These are phyloP conservation scores for Candida piceae DNA, from an alignment of 805 yeast genomes.

Conservation along the genomic window DNA sequence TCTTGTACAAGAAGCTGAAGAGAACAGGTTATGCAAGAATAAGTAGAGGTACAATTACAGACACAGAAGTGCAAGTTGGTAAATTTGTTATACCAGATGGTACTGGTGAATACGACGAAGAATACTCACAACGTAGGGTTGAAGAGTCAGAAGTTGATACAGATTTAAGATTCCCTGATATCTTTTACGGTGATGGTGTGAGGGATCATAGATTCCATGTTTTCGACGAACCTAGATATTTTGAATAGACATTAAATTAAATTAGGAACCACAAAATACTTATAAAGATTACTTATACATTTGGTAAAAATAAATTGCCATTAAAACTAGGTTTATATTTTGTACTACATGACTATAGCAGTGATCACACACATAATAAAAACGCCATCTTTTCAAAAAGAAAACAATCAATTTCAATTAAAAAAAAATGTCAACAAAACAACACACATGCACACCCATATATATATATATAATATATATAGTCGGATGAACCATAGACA, in stretches of 20 bases:
- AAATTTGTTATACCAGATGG: conserved; percentile 61
- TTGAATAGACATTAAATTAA: conserved; percentile 24
- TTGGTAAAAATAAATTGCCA: too few relatives aligned
- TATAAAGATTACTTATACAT: too few relatives aligned
- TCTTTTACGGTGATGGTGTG: conserved; percentile 85
- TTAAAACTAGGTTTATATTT: too few relatives aligned
- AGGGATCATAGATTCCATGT: conserved; percentile 94
- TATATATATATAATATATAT: too few relatives aligned
- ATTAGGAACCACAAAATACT: too few relatives aligned
- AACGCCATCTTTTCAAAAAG: too few relatives aligned
- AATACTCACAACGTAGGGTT: conserved; percentile 38
- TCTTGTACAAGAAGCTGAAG: conserved; percentile 77
- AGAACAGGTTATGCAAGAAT: conserved; percentile 93
- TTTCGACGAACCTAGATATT: conserved; percentile 89
- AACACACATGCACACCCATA: too few relatives aligned
- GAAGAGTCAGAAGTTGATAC: conserved; percentile 53
- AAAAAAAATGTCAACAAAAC: too few relatives aligned
- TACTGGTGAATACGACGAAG: conserved; percentile 19
- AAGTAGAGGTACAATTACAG: conserved; percentile 89
- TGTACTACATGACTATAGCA: too few relatives aligned
- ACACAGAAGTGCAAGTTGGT: conserved; percentile 94
- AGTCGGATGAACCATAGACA: too few relatives aligned
- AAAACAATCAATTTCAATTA: too few relatives aligned
- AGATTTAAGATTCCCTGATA: conserved; percentile 67
- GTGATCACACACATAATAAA: too few relatives aligned